These are phyloP conservation scores for Clavaria fumosa DNA, from an alignment of 768 basidiomycete species.

Conservation along the genomic window DNA sequence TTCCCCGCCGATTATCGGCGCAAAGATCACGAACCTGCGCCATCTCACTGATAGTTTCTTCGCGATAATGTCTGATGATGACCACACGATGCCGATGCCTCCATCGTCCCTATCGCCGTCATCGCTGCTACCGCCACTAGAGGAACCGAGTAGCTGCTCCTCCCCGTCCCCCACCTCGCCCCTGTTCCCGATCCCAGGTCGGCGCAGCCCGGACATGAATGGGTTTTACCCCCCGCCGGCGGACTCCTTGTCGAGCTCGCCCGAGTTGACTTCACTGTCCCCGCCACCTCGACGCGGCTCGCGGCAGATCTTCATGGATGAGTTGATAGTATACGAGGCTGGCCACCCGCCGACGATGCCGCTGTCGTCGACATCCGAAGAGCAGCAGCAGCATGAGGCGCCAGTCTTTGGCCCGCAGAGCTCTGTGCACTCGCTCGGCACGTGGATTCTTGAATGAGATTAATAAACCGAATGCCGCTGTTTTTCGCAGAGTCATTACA, in stretches of 20 bases:
- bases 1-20: too few relatives aligned
- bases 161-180: constrained; percentile 16
- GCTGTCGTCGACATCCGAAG: too few relatives aligned
- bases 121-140: too few relatives aligned
- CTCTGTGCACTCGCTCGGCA: too few relatives aligned
- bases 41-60: constrained; percentile 22
- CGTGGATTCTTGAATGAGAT: too few relatives aligned
- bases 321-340: constrained; percentile 17
- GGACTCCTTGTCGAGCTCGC: neutral
- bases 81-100: constrained; percentile 15
- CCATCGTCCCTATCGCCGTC: constrained; percentile 11
- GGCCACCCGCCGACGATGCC: too few relatives aligned
- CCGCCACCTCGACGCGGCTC: constrained; percentile 52
- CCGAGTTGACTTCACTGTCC: constrained; percentile 35
- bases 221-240: constrained; percentile 11
- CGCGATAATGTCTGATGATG: constrained; percentile 11
- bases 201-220: neutral
- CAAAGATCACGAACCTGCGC: neutral
- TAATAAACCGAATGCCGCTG: too few relatives aligned
- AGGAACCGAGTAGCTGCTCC: constrained; percentile 11
- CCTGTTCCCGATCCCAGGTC: constrained; percentile 10
- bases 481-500: too few relatives aligned
- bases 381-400: too few relatives aligned
- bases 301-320: constrained; percentile 26
- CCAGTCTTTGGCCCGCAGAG: too few relatives aligned